Conservation (phyloP, 495 filamentous ascomycete genomes). For the Geoglossum glabrum region DNA sequence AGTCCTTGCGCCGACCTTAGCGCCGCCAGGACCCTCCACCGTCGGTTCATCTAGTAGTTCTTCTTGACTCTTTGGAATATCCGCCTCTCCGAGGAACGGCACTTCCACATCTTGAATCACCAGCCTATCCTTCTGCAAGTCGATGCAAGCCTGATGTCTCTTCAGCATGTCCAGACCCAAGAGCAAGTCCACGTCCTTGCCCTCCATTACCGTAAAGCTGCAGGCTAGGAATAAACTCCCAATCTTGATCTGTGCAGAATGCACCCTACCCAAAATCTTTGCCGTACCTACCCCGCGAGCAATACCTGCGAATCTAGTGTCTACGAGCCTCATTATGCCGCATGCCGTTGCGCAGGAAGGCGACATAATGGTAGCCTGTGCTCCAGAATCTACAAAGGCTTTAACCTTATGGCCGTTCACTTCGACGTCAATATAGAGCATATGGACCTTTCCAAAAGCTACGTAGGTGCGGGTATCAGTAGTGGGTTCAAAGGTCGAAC, state of each 20-base stretch:
- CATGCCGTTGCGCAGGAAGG: conserved; percentile 75
- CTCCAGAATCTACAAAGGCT: conserved; percentile 93
- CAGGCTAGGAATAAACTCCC: conserved; percentile 73
- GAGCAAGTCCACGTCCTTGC: conserved; percentile 88
- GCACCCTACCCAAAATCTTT: conserved; percentile 82
- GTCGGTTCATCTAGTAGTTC: conserved; percentile 59
- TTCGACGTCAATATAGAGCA: conserved; percentile 91
- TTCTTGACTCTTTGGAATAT: conserved; percentile 68
- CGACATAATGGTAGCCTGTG: conserved; percentile 98
- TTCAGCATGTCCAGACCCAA: conserved; percentile 93
- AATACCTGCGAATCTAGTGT: conserved; percentile 75
- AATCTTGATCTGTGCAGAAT: conserved; percentile 84
- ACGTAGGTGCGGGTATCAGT: conserved; percentile 6
- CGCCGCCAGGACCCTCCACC: conserved; percentile 69
- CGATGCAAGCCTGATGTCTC: conserved; percentile 80
- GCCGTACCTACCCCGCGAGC: conserved; percentile 88
- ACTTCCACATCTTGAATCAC: conserved; percentile 77
- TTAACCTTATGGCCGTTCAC: conserved; percentile 85
- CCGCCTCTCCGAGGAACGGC: conserved; percentile 74
- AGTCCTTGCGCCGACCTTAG: conserved; percentile 64
- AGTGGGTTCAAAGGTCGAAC: background rate
- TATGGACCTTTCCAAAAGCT: conserved; percentile 86
- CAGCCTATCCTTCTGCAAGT: conserved; percentile 58
- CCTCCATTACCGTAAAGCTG: conserved; percentile 99
- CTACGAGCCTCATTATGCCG: conserved; percentile 93